Conservation (phyloP, 2,329 filamentous ascomycete species). For the Ascocoryne sarcoides region DNA sequence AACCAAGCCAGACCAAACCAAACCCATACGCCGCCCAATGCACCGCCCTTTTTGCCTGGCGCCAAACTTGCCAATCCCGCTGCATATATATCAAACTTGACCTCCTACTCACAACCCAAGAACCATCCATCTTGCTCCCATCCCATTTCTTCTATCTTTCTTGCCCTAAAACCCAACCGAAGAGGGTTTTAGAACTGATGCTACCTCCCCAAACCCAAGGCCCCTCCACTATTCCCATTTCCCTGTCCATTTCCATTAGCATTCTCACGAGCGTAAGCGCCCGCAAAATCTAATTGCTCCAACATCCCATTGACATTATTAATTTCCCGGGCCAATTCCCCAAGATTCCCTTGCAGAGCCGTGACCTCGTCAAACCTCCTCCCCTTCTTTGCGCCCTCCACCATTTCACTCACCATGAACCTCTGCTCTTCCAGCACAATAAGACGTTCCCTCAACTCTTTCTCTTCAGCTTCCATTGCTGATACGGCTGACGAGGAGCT, state of each 20-base stretch:
- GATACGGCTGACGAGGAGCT: slow-evolving; percentile 52
- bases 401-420: slow-evolving; percentile 64
- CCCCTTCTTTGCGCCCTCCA: slow-evolving; percentile 56
- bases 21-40: no score
- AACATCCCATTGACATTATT: slow-evolving; percentile 52
- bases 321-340: slow-evolving; percentile 58
- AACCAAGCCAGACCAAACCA: no score
- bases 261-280: slow-evolving; percentile 22
- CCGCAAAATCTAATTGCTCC: slow-evolving; percentile 41
- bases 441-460: slow-evolving; percentile 54
- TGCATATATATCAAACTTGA: no score
- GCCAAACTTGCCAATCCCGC: no score
- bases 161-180: no score
- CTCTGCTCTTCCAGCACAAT: slow-evolving; percentile 67
- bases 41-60: no score
- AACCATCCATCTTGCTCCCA: slow-evolving; percentile 1
- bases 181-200: no score
- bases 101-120: no score
- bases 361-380: slow-evolving; percentile 62
- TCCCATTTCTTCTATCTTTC: neutral
- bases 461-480: slow-evolving; percentile 60
- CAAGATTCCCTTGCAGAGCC: slow-evolving; percentile 53
- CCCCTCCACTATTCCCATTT: neutral
- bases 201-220: slow-evolving; percentile 9
- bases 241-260: neutral